These are phyloP conservation scores for Jatropha multifida DNA, from an alignment of 441 rosid species.

Conservation along the genomic window DNA sequence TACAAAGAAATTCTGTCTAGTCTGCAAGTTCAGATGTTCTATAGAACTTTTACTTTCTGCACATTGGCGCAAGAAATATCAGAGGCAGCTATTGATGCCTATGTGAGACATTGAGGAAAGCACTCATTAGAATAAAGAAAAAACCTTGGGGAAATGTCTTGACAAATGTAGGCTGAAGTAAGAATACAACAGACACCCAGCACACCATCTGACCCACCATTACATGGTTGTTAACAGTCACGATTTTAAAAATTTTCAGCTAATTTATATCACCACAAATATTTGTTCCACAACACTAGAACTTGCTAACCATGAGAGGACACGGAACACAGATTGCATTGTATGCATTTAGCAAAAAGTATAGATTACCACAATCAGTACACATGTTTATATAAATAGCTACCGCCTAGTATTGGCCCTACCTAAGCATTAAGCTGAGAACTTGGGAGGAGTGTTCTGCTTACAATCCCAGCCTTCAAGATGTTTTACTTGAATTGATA, in stretches of 20 bases:
- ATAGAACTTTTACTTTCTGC: not conserved
- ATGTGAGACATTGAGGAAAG: not conserved
- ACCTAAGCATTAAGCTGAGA: not conserved
- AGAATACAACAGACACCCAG: not conserved
- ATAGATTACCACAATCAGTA: not conserved
- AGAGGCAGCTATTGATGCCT: not conserved
- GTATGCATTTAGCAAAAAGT: not conserved
- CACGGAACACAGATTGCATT: not conserved
- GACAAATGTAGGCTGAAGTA: not conserved
- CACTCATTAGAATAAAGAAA: not conserved
- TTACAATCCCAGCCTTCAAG: not conserved
- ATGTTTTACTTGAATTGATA: not conserved
- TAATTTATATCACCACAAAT: not conserved
- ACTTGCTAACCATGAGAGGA: not conserved
- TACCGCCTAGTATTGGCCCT: not conserved
- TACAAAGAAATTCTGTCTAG: not conserved
- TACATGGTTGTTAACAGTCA: not conserved
- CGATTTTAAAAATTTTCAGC: not conserved
- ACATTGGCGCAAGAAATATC: not conserved
- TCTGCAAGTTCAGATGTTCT: not conserved
- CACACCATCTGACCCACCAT: not conserved
- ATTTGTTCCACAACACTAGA: not conserved
- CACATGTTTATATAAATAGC: not conserved
- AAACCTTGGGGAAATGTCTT: not conserved
- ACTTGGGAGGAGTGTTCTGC: not conserved